Base-by-base conservation (phyloP, 495 filamentous ascomycete genomes). In the Endocarpon pusillum region DNA sequence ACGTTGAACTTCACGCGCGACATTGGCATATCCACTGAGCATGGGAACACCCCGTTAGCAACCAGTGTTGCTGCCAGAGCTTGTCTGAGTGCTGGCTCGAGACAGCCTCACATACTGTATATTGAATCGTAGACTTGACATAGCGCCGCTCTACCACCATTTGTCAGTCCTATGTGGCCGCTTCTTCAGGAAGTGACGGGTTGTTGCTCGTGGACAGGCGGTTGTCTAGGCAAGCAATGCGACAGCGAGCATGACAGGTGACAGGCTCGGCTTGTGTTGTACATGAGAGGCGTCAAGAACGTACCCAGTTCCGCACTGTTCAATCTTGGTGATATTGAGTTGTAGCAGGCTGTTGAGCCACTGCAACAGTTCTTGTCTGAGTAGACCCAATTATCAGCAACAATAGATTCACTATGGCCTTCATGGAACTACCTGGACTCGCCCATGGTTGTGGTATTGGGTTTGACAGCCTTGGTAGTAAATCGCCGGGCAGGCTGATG, bases 221-320 rank as follows among this genome's bases (percentile, higher is more conserved):
- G 43, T 41, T 34, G n/a, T n/a, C n/a, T n/a, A n/a, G n/a, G n/a
- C n/a, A n/a, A n/a, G n/a, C n/a, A n/a, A n/a, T n/a, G n/a, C n/a
- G n/a, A n/a, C n/a, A n/a, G n/a, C n/a, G n/a, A n/a, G n/a, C n/a
- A n/a, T n/a, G n/a, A n/a, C n/a, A n/a, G n/a, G n/a, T n/a, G n/a
- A n/a, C n/a, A 63, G 59, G n/a, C n/a, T n/a, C n/a, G n/a, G n/a
- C n/a, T n/a, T n/a, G n/a, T n/a, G n/a, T n/a, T n/a, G n/a, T n/a
- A n/a, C n/a, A n/a, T n/a, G n/a, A n/a, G n/a, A n/a, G n/a, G n/a
- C n/a, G n/a, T n/a, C n/a, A n/a, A n/a, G 29, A 51, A 53, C 79
- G 46, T 79, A 97, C 89, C 89, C 89, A 45, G 89, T 96, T 46
- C 89, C 89, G 58, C 89, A 94, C 67, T 97, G 91, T 59, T 97